Percentiles rank a stretch among this genome's conserved stretches.
These are phyloP conservation scores for Gossypium davidsonii DNA, from an alignment of 441 rosid genomes.

Conservation along the genomic window DNA sequence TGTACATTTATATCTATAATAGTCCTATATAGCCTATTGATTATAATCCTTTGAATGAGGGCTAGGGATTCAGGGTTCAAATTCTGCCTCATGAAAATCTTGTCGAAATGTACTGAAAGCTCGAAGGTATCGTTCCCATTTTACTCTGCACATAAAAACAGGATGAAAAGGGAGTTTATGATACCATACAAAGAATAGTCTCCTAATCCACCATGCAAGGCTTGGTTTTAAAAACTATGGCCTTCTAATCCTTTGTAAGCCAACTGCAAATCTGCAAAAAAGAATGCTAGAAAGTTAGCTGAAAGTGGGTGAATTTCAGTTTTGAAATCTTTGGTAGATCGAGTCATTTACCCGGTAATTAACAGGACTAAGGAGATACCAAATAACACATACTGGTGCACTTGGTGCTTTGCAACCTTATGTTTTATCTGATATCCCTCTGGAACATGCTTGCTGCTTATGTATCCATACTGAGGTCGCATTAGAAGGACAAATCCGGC, in stretches of 20 bases:
- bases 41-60: neutral
- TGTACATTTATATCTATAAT: neutral
- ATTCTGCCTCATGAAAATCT: neutral
- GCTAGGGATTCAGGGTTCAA: neutral
- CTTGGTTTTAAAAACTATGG: slow-evolving; percentile 11
- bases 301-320: neutral
- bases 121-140: neutral
- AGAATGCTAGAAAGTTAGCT: neutral
- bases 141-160: no score
- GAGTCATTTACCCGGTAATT: slow-evolving; percentile 44
- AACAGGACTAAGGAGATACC: slow-evolving; percentile 35
- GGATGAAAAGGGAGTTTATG: neutral
- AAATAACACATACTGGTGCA: slow-evolving; percentile 51
- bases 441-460: slow-evolving; percentile 54
- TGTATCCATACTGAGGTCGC: slow-evolving; percentile 78
- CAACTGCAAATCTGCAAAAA: slow-evolving; percentile 33
- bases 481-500: slow-evolving; percentile 70
- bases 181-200: slow-evolving; percentile 12
- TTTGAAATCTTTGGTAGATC: neutral
- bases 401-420: slow-evolving; percentile 48
- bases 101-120: neutral
- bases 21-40: neutral
- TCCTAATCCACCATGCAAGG: slow-evolving; percentile 22
- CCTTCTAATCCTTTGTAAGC: slow-evolving; percentile 21
- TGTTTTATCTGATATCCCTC: slow-evolving; percentile 53